phyloP scores from a whole-genome alignment of 106 monocot genomes.

The Ottelia alismoides region DNA sequence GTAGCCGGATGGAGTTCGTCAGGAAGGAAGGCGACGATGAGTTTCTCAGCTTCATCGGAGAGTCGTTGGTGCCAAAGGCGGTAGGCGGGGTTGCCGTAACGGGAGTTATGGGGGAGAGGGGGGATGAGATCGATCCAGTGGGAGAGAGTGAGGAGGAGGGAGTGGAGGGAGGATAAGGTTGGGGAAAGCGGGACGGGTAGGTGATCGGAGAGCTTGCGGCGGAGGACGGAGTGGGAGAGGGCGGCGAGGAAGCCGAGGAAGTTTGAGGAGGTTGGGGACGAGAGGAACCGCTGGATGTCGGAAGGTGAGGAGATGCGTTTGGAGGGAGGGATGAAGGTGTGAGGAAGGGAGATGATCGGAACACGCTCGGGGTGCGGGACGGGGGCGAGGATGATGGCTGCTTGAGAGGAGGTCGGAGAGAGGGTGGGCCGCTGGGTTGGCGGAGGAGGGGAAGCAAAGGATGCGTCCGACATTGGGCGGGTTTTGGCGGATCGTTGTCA shows the following conservation, averaged over 20 bases:
- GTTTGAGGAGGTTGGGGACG: slow-evolving; percentile 41
- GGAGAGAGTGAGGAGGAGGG: slow-evolving; percentile 29
- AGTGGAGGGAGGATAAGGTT: slow-evolving; percentile 25
- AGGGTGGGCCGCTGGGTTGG: slow-evolving; percentile 76
- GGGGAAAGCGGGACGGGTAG: slow-evolving; percentile 19
- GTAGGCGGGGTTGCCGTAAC: slow-evolving; percentile 86
- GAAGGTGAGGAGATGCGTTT: slow-evolving; percentile 52
- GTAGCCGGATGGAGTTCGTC: slow-evolving; percentile 25
- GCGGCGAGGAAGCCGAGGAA: slow-evolving; percentile 86
- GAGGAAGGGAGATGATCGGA: slow-evolving; percentile 24
- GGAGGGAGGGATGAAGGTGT: slow-evolving; percentile 31
- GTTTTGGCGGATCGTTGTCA: too few relatives aligned
- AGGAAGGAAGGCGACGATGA: slow-evolving; percentile 22
- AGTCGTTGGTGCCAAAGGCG: slow-evolving; percentile 57
- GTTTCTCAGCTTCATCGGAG: slow-evolving; percentile 6
- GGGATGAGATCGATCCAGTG: slow-evolving; percentile 31
- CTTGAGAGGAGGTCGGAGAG: slow-evolving; percentile 38
- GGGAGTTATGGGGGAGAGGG: slow-evolving; percentile 43
- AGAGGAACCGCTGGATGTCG: slow-evolving; percentile 56
- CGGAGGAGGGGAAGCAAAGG: slow-evolving; percentile 33
- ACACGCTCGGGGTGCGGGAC: slow-evolving; percentile 65
- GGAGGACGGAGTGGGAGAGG: slow-evolving; percentile 56
- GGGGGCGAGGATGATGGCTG: slow-evolving; percentile 36
- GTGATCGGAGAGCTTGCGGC: slow-evolving; percentile 58
- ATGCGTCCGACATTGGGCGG: slow-evolving; percentile 10